These are phyloP conservation scores for Suillus hirtellus DNA, from an alignment of 768 basidiomycete genomes.

Conservation along the genomic window DNA sequence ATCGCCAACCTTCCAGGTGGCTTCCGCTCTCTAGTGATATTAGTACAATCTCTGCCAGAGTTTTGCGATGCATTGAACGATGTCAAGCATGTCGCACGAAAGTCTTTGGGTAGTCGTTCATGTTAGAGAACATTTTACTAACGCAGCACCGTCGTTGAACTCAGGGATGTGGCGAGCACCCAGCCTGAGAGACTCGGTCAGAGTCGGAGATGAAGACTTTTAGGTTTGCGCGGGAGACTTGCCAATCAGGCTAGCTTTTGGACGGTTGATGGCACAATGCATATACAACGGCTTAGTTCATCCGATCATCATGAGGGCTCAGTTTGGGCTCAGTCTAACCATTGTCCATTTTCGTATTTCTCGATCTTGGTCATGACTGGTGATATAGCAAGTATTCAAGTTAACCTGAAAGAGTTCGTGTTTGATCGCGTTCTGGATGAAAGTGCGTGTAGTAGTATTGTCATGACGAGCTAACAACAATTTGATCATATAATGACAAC, in stretches of 20 bases:
- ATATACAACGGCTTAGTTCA: too few relatives aligned
- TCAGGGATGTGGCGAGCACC: not conserved
- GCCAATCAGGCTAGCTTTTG: not conserved
- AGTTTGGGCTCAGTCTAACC: too few relatives aligned
- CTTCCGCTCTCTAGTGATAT: constrained; percentile 10
- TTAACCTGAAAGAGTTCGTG: constrained; percentile 46
- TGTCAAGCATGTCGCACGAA: not conserved
- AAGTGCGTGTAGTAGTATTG: constrained; percentile 26
- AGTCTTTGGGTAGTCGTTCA: not conserved
- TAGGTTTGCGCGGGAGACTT: not conserved
- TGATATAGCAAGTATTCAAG: not conserved
- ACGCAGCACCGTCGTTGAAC: not conserved
- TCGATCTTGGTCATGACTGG: not conserved
- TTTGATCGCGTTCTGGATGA: constrained; percentile 61
- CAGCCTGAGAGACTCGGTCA: not conserved
- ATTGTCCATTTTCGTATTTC: not conserved
- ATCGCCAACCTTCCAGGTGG: constrained; percentile 3
- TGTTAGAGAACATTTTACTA: not conserved
- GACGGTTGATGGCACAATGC: too few relatives aligned
- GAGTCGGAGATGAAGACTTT: not conserved
- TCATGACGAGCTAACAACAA: not conserved
- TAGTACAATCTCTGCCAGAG: constrained; percentile 9
- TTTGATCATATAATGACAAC: not conserved
- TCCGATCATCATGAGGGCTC: too few relatives aligned
- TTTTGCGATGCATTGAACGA: not conserved